Conservation (phyloP, 2,329 filamentous ascomycete species). For the Ophiosphaerella narmari region DNA sequence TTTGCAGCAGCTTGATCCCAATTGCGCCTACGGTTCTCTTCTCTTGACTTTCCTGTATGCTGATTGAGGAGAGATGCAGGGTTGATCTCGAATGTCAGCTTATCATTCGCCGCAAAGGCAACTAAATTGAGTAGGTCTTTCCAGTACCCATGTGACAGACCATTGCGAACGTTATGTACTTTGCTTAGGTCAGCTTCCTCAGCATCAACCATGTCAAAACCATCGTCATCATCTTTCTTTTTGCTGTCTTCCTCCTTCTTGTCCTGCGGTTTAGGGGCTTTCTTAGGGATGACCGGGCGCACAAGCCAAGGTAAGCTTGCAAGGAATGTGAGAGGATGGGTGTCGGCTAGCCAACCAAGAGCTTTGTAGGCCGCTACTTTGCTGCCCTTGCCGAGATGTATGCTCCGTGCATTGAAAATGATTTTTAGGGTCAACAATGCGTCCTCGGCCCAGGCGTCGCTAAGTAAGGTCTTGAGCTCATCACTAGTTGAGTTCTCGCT, state of each 20-base stretch:
- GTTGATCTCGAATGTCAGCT: constrained; percentile 51
- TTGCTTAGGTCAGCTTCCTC: constrained; percentile 37
- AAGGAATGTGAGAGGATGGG: constrained; percentile 61
- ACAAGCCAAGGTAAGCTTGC: constrained; percentile 61
- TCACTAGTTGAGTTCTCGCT: constrained; percentile 48
- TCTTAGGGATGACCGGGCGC: constrained; percentile 62
- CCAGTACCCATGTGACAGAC: constrained; percentile 64
- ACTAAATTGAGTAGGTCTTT: constrained; percentile 65
- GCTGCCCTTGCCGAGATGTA: constrained; percentile 62
- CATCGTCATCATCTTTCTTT: constrained; percentile 24
- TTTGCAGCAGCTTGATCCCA: constrained; percentile 29
- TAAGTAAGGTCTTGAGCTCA: constrained; percentile 50
- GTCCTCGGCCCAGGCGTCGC: constrained; percentile 57
- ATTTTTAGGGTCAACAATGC: constrained; percentile 59
- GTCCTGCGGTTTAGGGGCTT: constrained; percentile 40
- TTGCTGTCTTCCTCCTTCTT: not conserved
- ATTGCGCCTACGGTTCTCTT: constrained; percentile 19
- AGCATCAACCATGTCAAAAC: constrained; percentile 52
- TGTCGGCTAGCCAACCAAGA: constrained; percentile 60
- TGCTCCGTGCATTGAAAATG: constrained; percentile 65
- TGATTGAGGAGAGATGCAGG: constrained; percentile 50
- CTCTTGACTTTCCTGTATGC: constrained; percentile 26
- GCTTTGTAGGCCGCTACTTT: constrained; percentile 57
- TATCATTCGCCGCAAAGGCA: constrained; percentile 55
- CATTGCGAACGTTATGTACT: constrained; percentile 35